These are phyloP conservation scores for Papilionanthe hybrid DNA, from an alignment of 116 monocot genomes.

Conservation along the genomic window DNA sequence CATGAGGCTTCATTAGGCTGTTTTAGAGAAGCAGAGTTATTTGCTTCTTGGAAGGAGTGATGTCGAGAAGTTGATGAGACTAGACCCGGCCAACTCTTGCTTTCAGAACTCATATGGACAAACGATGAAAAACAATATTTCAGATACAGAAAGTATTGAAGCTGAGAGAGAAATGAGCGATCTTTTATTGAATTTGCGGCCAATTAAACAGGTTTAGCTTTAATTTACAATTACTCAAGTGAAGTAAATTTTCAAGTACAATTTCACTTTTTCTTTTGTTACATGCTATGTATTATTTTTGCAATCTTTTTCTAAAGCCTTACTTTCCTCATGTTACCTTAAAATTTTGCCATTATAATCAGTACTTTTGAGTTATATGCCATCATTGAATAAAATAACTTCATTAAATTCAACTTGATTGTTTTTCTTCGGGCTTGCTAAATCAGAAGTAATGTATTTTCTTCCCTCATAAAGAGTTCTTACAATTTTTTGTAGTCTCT, in stretches of 20 bases:
- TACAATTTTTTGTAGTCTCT: neutral
- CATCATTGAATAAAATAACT: neutral
- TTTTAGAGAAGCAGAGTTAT: slow-evolving; percentile 95
- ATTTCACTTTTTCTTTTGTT: neutral
- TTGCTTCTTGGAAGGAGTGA: slow-evolving; percentile 91
- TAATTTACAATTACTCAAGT: neutral
- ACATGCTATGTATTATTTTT: neutral
- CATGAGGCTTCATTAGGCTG: slow-evolving; percentile 48
- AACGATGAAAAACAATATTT: slow-evolving; percentile 29
- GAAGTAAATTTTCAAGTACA: neutral
- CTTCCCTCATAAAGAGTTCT: neutral
- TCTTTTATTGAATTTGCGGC: slow-evolving; percentile 62
- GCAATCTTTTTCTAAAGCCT: neutral
- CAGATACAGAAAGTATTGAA: slow-evolving; percentile 65
- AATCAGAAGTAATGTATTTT: neutral
- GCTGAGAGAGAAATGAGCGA: slow-evolving; percentile 71
- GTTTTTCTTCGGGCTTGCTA: neutral
- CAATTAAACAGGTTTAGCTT: slow-evolving; percentile 85
- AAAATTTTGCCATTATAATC: neutral
- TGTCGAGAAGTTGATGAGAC: slow-evolving; percentile 81
- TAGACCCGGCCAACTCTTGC: slow-evolving; percentile 77
- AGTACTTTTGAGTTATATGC: neutral
- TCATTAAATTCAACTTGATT: neutral
- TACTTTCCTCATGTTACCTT: neutral
- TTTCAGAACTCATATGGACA: slow-evolving; percentile 43